Conservation (phyloP, 2,329 filamentous ascomycete species). For the Fusarium agapanthi region DNA sequence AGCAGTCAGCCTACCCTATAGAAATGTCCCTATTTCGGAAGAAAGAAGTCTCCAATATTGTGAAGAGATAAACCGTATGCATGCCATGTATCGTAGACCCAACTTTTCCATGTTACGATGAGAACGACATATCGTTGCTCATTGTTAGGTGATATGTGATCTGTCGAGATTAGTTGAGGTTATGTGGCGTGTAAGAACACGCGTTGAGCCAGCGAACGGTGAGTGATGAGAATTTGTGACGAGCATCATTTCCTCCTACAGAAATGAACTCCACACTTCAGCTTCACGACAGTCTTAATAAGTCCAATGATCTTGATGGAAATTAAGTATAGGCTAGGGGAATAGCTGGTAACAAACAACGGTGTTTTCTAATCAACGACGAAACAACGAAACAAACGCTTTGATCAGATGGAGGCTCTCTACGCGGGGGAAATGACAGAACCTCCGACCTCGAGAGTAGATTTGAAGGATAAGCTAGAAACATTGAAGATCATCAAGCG, state of each 20-base stretch:
- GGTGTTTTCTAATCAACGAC: neutral
- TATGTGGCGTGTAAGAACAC: neutral
- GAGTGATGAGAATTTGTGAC: neutral
- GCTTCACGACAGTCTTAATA: neutral
- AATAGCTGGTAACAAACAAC: neutral
- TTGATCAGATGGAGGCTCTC: conserved; percentile 13
- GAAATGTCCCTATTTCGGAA: neutral
- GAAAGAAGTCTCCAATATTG: neutral
- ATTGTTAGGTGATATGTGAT: neutral
- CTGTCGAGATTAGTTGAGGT: neutral
- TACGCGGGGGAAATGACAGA: neutral
- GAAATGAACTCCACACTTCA: neutral
- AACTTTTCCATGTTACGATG: neutral
- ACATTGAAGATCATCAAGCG: neutral
- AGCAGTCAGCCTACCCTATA: neutral
- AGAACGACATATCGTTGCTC: neutral
- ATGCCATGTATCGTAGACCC: neutral
- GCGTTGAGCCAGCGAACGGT: neutral
- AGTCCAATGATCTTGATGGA: neutral
- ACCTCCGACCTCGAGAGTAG: conserved; percentile 1
- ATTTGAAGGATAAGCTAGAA: neutral
- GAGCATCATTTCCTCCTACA: neutral
- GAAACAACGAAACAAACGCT: conserved; percentile 25
- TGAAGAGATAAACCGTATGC: neutral
- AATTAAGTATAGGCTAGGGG: neutral